Percentiles rank a stretch among this genome's conserved stretches.
Conservation (phyloP, 1,139 yeast genomes). For the Lodderomyces orthopsilosis region DNA sequence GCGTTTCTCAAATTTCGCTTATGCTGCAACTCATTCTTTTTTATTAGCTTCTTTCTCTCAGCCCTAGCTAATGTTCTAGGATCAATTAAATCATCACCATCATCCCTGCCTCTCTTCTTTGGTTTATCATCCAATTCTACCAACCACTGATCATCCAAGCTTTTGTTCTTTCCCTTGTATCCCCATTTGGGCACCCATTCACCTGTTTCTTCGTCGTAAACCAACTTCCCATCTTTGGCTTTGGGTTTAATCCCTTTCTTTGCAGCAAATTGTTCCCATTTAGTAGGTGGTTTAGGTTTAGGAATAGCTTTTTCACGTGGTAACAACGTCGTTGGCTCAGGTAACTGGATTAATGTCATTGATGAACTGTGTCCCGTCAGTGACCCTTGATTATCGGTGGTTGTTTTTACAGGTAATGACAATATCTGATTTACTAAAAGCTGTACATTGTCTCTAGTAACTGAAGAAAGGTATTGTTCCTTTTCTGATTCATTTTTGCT, state of each 20-base stretch:
- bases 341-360: constrained; percentile 80
- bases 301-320: constrained; percentile 98
- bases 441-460: constrained; percentile 93
- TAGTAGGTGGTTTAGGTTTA: constrained; percentile 85
- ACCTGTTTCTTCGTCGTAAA: constrained; percentile 82
- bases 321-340: constrained; percentile 75
- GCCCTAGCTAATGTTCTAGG: constrained; percentile 79
- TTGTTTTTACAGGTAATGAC: constrained; percentile 81
- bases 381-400: constrained; percentile 68
- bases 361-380: constrained; percentile 67
- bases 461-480: constrained; percentile 62
- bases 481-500: constrained; percentile 51
- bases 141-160: constrained; percentile 87
- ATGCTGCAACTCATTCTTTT: constrained; percentile 84
- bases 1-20: constrained; percentile 66
- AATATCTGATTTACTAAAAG: constrained; percentile 84
- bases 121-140: constrained; percentile 86
- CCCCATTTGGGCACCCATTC: constrained; percentile 99
- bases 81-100: constrained; percentile 72
- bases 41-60: constrained; percentile 80
- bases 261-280: constrained; percentile 96
- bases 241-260: constrained; percentile 92
- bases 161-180: constrained; percentile 87
- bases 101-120: constrained; percentile 35
- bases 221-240: constrained; percentile 87